These are phyloP conservation scores for Garcia nutans DNA, from an alignment of 345 rosid genomes.

Conservation along the genomic window DNA sequence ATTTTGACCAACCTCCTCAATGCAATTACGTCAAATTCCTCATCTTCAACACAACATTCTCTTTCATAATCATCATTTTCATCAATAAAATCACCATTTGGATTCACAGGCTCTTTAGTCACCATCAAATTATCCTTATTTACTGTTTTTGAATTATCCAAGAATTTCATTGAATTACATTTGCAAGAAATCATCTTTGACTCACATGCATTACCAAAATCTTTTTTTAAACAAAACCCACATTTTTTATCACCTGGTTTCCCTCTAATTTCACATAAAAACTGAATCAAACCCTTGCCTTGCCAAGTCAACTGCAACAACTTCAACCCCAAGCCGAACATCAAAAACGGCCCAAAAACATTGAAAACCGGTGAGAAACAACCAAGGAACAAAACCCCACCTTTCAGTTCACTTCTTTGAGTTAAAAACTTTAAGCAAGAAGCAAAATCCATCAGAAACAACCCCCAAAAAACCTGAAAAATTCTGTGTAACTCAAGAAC, in stretches of 20 bases:
- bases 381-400: conserved; percentile 43
- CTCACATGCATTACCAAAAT: conserved; percentile 18
- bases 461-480: conserved; percentile 15
- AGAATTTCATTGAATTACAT: conserved; percentile 14
- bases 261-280: conserved; percentile 20
- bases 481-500: conserved; percentile 32
- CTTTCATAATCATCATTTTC: conserved; percentile 34
- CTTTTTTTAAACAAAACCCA: conserved; percentile 22
- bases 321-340: conserved; percentile 41
- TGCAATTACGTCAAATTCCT: conserved; percentile 44
- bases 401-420: conserved; percentile 33
- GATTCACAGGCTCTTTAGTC: conserved; percentile 17
- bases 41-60: conserved; percentile 47
- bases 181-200: conserved; percentile 22
- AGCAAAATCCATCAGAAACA: conserved; percentile 39
- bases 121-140: neutral
- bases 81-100: conserved; percentile 16
- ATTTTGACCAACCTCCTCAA: conserved; percentile 59
- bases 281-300: conserved; percentile 28
- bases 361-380: conserved; percentile 37
- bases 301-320: conserved; percentile 31
- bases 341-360: conserved; percentile 35
- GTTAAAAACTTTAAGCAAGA: conserved; percentile 38
- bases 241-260: conserved; percentile 22
- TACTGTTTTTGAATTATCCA: conserved; percentile 20